phyloP scores from a whole-genome alignment of 805 yeast species.

The Starmerella geochares region DNA sequence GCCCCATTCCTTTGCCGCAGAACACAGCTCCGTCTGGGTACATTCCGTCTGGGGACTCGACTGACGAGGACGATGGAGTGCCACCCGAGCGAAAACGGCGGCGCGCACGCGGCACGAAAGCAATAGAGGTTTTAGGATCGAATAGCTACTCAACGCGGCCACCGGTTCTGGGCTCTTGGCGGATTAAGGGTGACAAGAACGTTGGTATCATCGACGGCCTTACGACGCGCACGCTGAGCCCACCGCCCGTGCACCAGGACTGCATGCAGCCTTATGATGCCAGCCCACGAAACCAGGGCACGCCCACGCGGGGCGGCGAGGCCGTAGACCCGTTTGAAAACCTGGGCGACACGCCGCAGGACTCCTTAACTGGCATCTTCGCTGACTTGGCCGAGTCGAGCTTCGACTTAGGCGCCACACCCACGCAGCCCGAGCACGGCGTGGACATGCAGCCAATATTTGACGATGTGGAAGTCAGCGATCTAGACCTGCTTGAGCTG shows the following conservation, averaged over 20 bases:
- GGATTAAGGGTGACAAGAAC: slow-evolving; percentile 54
- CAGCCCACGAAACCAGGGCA: slow-evolving; percentile 1
- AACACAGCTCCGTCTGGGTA: slow-evolving; percentile 7
- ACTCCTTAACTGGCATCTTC: slow-evolving; percentile 9
- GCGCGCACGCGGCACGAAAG: slow-evolving; percentile 58
- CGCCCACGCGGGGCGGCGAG: slow-evolving; percentile 15
- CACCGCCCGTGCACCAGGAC: slow-evolving; percentile 29
- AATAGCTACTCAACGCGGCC: slow-evolving; percentile 79
- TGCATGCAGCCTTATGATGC: background rate
- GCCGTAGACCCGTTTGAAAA: slow-evolving; percentile 28
- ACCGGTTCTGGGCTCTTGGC: slow-evolving; percentile 86
- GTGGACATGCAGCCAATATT: slow-evolving; percentile 23
- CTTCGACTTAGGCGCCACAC: background rate
- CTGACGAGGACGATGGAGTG: slow-evolving; percentile 81
- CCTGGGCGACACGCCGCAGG: slow-evolving; percentile 13
- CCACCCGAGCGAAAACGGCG: slow-evolving; percentile 48
- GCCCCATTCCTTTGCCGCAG: slow-evolving; percentile 13
- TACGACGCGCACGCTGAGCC: slow-evolving; percentile 71
- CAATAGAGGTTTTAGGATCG: slow-evolving; percentile 87
- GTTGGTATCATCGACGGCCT: slow-evolving; percentile 92
- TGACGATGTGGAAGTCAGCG: slow-evolving; percentile 34
- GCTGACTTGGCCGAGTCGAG: slow-evolving; percentile 13
- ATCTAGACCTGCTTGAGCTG: slow-evolving; percentile 37
- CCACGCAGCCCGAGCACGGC: background rate
- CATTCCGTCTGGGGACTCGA: slow-evolving; percentile 65